Conservation (phyloP, 2,329 filamentous ascomycete species). For the Cladosporium sp. region DNA sequence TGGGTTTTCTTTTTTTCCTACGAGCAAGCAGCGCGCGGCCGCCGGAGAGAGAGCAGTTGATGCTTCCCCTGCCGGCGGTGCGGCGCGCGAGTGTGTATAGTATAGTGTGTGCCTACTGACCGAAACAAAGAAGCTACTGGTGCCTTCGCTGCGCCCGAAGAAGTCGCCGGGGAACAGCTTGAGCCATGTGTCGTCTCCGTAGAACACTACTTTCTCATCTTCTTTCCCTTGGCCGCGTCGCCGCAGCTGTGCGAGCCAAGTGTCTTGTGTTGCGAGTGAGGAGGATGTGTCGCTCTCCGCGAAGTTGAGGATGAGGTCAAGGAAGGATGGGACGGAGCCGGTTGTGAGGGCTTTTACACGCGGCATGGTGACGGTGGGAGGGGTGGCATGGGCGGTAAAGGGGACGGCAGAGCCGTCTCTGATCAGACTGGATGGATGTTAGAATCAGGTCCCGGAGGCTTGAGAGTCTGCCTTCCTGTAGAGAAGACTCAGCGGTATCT, state of each 20-base stretch:
- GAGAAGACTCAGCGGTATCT: too few species aligned
- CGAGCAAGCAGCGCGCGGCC: not conserved
- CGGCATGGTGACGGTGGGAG: conserved; percentile 97
- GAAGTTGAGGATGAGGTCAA: conserved; percentile 95
- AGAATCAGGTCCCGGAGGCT: not conserved
- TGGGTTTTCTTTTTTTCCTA: not conserved
- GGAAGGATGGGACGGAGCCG: conserved; percentile 94
- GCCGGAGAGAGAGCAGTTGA: not conserved
- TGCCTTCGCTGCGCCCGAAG: conserved; percentile 85
- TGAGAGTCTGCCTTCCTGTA: too few species aligned
- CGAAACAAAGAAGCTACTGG: conserved; percentile 96
- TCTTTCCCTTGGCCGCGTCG: conserved; percentile 42
- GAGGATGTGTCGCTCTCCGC: conserved; percentile 91
- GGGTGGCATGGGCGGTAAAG: conserved; percentile 93
- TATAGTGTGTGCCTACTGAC: conserved; percentile 50
- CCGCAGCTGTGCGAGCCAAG: conserved; percentile 92
- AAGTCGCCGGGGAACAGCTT: conserved; percentile 80
- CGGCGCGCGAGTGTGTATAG: not conserved
- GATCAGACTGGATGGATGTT: conserved; percentile 63
- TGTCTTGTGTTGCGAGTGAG: conserved; percentile 82
- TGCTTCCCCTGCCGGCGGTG: not conserved
- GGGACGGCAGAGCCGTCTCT: conserved; percentile 78
- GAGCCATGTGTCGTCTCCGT: conserved; percentile 96
- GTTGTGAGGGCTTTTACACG: conserved; percentile 96
- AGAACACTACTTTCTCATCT: conserved; percentile 80